Base-by-base conservation (phyloP, 179 eudicot species). In the Patellifolia procumbens region DNA sequence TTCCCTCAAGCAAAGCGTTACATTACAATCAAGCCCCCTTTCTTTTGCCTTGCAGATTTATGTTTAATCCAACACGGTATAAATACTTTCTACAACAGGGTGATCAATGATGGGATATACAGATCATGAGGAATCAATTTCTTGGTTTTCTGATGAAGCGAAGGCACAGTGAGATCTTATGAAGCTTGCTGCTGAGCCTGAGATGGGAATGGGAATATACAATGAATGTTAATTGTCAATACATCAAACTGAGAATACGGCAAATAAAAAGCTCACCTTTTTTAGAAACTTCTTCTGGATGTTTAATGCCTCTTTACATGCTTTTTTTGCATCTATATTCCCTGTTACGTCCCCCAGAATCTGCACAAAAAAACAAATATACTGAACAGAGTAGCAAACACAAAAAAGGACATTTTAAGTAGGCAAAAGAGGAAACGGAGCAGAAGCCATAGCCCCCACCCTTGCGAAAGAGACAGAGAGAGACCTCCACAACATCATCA, bases 251-350 rank as follows among this genome's bases (percentile, higher is more conserved):
- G 60, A 42, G 42, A 45, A 63, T 19, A 42, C 34, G 37, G 26
- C 29, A 46, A 26, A 53, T 70, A 72, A 42, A 59, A 62, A 65
- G 32, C 67, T 67, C 13, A 83, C 86, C 86, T 67, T 80, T 68
- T 85, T 83, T 49, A 85, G 69, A 70, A 85, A 85, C 86, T 80
- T 85, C 67, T 83, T 85, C 77, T 85, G 88, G 24, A 85, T 83
- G 65, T 34, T 68, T 68, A 85, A 73, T 43, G 88, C 88, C 58
- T 83, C 86, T 78, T 75, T 83, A 59, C 88, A 85, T 31, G 82
- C 88, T 78, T 80, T 85, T 74, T 61, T 85, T 17, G 86, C 88
- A 78, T 85, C 88, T 39, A 85, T 55, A 43, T 78, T 85, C n/a
- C 86, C 84, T 5, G 84, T 85, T 64, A 83, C 84, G 59, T 80